phyloP scores from a whole-genome alignment of 2,329 filamentous ascomycete species.

The Zymoseptoria crescenta region DNA sequence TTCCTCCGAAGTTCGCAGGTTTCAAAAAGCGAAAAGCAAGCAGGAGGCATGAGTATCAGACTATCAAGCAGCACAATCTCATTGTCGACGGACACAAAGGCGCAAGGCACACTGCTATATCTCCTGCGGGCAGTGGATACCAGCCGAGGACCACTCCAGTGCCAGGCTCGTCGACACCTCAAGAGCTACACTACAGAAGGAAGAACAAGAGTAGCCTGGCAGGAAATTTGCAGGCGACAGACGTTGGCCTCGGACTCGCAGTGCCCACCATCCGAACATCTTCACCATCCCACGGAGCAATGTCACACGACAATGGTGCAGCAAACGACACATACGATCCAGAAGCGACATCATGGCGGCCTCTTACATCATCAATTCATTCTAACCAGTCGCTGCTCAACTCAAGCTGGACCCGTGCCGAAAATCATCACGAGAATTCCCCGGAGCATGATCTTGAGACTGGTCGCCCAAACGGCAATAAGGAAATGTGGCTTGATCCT shows the following conservation, averaged over 20 bases:
- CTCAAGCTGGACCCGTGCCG: background rate
- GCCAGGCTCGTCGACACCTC: background rate
- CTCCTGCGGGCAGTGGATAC: background rate
- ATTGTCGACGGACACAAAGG: background rate
- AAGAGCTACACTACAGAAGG: background rate
- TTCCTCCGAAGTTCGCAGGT: conserved; percentile 10
- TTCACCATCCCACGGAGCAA: background rate
- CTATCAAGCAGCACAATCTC: background rate
- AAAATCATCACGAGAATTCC: background rate
- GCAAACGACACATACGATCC: background rate
- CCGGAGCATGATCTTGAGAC: background rate
- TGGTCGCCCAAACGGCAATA: background rate
- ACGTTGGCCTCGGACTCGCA: background rate
- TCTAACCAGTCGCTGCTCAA: background rate
- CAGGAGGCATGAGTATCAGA: background rate
- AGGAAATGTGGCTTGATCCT: background rate
- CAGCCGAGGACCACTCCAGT: background rate
- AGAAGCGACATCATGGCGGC: background rate
- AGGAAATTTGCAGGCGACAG: background rate
- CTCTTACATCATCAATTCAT: background rate
- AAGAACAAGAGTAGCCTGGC: background rate
- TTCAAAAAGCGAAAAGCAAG: background rate
- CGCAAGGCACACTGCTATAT: conserved; percentile 1
- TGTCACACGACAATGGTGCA: background rate
- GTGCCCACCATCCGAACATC: background rate